These are phyloP conservation scores for Starmerella floris DNA, from an alignment of 805 yeast genomes.

Conservation along the genomic window DNA sequence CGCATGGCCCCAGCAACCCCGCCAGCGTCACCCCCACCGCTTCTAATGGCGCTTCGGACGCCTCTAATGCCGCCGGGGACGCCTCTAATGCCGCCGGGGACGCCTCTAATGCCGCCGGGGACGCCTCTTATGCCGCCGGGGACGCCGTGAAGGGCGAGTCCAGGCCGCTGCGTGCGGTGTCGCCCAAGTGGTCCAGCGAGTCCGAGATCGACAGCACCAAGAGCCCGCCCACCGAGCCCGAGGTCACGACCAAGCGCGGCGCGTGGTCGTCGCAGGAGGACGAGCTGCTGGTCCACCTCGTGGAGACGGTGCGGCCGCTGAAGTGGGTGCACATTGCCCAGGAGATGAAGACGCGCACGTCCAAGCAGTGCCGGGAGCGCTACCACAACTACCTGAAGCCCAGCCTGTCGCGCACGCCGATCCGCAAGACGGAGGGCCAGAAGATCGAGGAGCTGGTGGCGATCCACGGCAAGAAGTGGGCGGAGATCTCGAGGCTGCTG, in stretches of 20 bases:
- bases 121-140: too few species aligned
- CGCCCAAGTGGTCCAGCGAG: not conserved
- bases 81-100: too few species aligned
- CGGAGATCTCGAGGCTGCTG: slow-evolving; percentile 77
- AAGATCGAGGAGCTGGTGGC: slow-evolving; percentile 67
- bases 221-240: not conserved
- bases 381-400: slow-evolving; percentile 89
- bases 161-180: too few species aligned
- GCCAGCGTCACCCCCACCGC: too few species aligned
- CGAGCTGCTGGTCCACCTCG: slow-evolving; percentile 52
- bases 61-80: too few species aligned
- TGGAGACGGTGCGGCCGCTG: slow-evolving; percentile 58
- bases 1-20: too few species aligned
- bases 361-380: slow-evolving; percentile 84
- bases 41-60: too few species aligned
- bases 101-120: too few species aligned
- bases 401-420: slow-evolving; percentile 64
- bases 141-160: too few species aligned
- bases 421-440: slow-evolving; percentile 70
- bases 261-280: slow-evolving; percentile 90
- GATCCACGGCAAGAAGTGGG: slow-evolving; percentile 81
- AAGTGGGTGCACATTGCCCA: slow-evolving; percentile 83
- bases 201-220: not conserved
- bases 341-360: slow-evolving; percentile 60
- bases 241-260: slow-evolving; percentile 37